These are phyloP conservation scores for Tremellales sp. DNA, from an alignment of 1,284 basidiomycete genomes.

Conservation along the genomic window DNA sequence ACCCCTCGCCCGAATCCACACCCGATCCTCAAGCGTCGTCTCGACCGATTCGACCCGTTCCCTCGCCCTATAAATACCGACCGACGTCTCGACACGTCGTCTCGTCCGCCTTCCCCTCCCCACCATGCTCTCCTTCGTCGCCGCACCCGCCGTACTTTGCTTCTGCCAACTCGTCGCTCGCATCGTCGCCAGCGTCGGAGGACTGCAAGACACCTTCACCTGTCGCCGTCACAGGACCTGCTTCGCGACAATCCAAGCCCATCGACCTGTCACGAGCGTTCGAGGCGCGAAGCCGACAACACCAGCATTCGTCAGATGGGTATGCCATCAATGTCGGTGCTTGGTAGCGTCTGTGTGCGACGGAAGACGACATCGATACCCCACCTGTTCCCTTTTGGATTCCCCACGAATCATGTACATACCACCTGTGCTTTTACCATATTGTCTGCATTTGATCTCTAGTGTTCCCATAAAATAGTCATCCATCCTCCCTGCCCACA, in stretches of 20 bases:
- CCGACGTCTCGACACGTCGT: slow-evolving; percentile 9
- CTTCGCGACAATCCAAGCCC: slow-evolving; percentile 5
- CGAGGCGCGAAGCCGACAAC: slow-evolving; percentile 11
- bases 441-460: too few species aligned
- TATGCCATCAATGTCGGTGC: slow-evolving; percentile 18
- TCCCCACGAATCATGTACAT: too few species aligned
- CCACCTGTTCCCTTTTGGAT: too few species aligned
- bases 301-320: slow-evolving; percentile 8
- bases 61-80: slow-evolving; percentile 33
- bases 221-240: slow-evolving; percentile 25
- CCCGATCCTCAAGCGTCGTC: slow-evolving; percentile 27
- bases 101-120: slow-evolving; percentile 27
- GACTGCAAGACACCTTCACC: slow-evolving; percentile 48
- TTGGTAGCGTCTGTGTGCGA: slow-evolving; percentile 14
- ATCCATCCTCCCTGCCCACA: too few species aligned
- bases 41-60: slow-evolving; percentile 35
- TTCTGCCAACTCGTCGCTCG: slow-evolving; percentile 39
- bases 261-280: slow-evolving; percentile 20
- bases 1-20: slow-evolving; percentile 46
- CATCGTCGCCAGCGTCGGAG: slow-evolving; percentile 43
- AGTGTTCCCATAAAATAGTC: too few species aligned
- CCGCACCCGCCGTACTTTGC: slow-evolving; percentile 39
- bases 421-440: too few species aligned
- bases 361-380: too few species aligned
- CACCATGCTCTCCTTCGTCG: slow-evolving; percentile 30